Conservation (phyloP, 352 stramenopile genomes). For the Phytopythium boreale region DNA sequence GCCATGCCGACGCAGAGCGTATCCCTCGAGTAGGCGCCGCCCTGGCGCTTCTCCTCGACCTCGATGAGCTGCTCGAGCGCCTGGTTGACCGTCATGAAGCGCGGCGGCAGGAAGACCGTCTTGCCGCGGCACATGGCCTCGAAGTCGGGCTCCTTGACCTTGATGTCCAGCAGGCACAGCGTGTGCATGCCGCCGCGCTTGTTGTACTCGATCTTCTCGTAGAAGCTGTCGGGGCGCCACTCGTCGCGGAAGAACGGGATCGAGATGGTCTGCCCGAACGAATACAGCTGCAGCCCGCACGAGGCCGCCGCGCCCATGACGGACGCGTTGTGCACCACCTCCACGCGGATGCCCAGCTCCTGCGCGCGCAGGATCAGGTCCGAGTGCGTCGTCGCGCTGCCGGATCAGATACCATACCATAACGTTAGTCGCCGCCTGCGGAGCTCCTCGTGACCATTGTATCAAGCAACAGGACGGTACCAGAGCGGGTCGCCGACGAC, state of each 20-base stretch:
- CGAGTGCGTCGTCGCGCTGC: conserved; percentile 96
- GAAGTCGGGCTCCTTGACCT: conserved; percentile 99
- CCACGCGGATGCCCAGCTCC: conserved; percentile 91
- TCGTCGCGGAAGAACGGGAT: conserved; percentile 97
- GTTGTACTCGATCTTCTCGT: conserved; percentile 98
- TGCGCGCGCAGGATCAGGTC: conserved; percentile 96
- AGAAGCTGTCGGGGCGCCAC: conserved; percentile 97
- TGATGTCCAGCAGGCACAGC: conserved; percentile 98
- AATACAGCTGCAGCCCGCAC: conserved; percentile 98
- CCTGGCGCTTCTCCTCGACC: conserved; percentile 84
- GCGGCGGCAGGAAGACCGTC: conserved; percentile 92
- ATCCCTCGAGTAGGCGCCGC: conserved; percentile 85
- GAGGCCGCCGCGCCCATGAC: conserved; percentile 96
- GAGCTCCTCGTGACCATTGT: neutral
- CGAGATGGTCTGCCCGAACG: conserved; percentile 98
- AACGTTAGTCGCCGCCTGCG: neutral
- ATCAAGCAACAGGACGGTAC: conserved; percentile 17
- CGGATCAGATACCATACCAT: neutral
- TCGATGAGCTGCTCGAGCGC: conserved; percentile 96
- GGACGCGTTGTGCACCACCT: conserved; percentile 98
- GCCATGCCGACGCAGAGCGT: conserved; percentile 93
- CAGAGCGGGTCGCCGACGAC: conserved; percentile 98
- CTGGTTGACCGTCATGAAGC: conserved; percentile 98
- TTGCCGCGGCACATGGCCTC: conserved; percentile 94
- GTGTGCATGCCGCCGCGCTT: conserved; percentile 96